phyloP scores from a whole-genome alignment of 2,329 filamentous ascomycete genomes.

The Phyllosticta capitalensis region DNA sequence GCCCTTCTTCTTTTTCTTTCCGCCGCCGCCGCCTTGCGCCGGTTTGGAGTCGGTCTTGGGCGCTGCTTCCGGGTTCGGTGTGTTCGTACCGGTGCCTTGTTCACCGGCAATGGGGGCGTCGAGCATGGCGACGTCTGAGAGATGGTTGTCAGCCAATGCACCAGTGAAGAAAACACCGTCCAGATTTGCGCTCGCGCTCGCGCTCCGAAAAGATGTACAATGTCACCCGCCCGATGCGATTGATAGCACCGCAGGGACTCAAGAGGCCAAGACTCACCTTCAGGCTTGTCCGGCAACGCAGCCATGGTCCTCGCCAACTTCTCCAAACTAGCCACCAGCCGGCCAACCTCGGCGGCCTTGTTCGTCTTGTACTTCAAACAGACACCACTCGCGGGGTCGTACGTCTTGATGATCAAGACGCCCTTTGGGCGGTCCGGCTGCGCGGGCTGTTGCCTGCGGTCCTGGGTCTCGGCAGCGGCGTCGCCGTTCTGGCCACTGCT shows the following conservation, averaged over 20 bases:
- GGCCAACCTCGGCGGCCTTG: slow-evolving; percentile 81
- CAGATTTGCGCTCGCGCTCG: neutral
- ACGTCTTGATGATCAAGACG: slow-evolving; percentile 77
- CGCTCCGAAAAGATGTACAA: neutral
- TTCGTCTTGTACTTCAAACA: slow-evolving; percentile 85
- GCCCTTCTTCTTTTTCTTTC: slow-evolving; percentile 43
- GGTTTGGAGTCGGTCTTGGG: slow-evolving; percentile 13
- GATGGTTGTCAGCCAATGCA: neutral
- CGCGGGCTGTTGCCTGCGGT: slow-evolving; percentile 13
- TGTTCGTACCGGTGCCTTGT: slow-evolving; percentile 20
- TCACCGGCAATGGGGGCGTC: slow-evolving; percentile 21
- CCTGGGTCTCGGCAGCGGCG: slow-evolving; percentile 21
- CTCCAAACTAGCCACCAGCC: slow-evolving; percentile 69
- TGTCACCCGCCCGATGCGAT: neutral
- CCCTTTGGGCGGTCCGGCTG: slow-evolving; percentile 43
- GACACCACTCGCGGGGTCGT: slow-evolving; percentile 70
- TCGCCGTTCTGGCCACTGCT: neutral
- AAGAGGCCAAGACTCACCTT: slow-evolving; percentile 22
- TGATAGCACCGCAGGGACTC: neutral
- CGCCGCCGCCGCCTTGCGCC: slow-evolving; percentile 24
- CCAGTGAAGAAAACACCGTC: neutral
- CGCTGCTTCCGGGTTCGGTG: slow-evolving; percentile 24
- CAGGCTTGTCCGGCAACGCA: slow-evolving; percentile 34
- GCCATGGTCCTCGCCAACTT: slow-evolving; percentile 59
- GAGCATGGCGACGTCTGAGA: slow-evolving; percentile 23